A percentile compares a stretch with the other conserved stretches of the same genome.
phyloP scores from a whole-genome alignment of 169 alveolate genomes.

The Neospora caninum region DNA sequence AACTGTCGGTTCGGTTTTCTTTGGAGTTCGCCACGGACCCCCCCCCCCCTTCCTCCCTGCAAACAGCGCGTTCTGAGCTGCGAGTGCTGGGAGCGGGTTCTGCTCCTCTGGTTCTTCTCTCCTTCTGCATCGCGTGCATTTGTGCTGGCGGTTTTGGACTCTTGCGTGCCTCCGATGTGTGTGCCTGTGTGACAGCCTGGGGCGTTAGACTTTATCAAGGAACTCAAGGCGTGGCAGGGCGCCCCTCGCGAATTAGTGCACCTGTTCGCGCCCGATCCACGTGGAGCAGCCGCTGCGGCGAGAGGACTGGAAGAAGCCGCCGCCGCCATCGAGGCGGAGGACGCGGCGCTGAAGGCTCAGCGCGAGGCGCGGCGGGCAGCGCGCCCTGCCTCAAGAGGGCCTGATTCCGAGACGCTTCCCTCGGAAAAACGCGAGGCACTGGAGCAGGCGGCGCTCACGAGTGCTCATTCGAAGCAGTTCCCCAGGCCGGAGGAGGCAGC shows the following conservation, averaged over 20 bases:
- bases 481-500: no score
- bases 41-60: no score
- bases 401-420: background rate
- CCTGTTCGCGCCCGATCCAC: conserved; percentile 9
- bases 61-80: no score
- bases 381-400: background rate
- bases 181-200: background rate
- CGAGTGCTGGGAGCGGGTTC: no score
- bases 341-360: background rate
- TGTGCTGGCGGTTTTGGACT: no score
- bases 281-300: conserved; percentile 33
- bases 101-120: background rate
- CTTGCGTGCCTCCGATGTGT: background rate
- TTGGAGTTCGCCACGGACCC: no score
- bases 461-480: no score
- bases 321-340: background rate
- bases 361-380: background rate
- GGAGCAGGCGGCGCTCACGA: no score
- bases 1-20: no score
- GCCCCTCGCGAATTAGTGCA: conserved; percentile 32
- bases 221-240: conserved; percentile 14
- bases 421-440: background rate
- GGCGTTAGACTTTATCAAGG: background rate
- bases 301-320: background rate
- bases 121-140: background rate